Evolutionary conservation across 2,329 filamentous ascomycete species (phyloP).

Genomic region (Colletotrichum incanum): DNA sequence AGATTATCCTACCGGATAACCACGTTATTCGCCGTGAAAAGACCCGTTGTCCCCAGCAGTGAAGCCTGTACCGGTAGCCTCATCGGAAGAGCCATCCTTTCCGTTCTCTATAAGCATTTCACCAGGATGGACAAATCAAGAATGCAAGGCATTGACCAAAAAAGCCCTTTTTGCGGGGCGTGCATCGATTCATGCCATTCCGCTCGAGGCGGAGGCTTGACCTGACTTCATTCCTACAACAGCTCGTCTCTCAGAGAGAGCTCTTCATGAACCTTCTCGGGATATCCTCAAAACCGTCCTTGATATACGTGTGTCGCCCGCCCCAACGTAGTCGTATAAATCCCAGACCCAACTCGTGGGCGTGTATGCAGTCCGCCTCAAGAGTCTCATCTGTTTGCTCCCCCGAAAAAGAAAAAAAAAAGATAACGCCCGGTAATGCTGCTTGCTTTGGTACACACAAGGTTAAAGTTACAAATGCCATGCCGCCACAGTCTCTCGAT

Average conservation of each 20-base stretch:
- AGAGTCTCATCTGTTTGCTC: no score
- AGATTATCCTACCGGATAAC: no score
- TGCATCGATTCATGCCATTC: not conserved
- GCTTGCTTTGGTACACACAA: slow-evolving; percentile 32
- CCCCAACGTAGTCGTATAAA: slow-evolving; percentile 2
- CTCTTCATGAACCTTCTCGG: not conserved
- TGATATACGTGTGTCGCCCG: not conserved
- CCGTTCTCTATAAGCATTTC: not conserved
- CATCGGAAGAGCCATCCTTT: not conserved
- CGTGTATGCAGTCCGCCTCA: not conserved
- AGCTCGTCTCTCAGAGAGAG: not conserved
- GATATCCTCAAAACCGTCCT: not conserved
- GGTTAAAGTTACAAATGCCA: slow-evolving; percentile 30
- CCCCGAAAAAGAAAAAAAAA: not conserved
- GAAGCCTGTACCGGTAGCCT: not conserved
- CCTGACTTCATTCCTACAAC: not conserved
- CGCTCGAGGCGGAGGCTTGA: not conserved
- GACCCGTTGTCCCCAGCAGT: not conserved
- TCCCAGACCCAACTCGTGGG: not conserved
- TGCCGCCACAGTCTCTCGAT: slow-evolving; percentile 18
- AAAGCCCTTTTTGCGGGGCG: not conserved
- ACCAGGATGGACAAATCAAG: not conserved
- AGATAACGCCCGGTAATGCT: slow-evolving; percentile 29
- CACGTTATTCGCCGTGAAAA: not conserved
- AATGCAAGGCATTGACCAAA: not conserved